Percentiles rank a stretch among this genome's conserved stretches.
Conservation (phyloP, 2,329 filamentous ascomycete species). For the Macrophomina tecta region DNA sequence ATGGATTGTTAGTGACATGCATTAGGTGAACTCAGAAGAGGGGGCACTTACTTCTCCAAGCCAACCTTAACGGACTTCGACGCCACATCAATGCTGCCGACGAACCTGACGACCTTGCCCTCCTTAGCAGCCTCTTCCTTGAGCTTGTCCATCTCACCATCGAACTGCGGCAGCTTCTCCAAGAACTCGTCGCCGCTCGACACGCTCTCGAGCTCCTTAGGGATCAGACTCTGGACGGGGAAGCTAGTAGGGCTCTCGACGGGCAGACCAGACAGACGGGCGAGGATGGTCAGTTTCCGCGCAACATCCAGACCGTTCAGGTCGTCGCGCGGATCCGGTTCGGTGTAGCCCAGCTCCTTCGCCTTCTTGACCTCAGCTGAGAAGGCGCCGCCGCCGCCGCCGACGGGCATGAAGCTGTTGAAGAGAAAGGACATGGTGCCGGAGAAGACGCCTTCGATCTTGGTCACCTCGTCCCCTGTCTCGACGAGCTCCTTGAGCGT, state of each 20-base stretch:
- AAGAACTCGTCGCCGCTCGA: slow-evolving; percentile 86
- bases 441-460: slow-evolving; percentile 96
- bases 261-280: slow-evolving; percentile 79
- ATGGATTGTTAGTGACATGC: background rate
- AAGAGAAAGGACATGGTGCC: slow-evolving; percentile 98
- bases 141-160: slow-evolving; percentile 85
- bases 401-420: slow-evolving; percentile 90
- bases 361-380: slow-evolving; percentile 90
- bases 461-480: slow-evolving; percentile 88
- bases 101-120: slow-evolving; percentile 92
- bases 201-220: slow-evolving; percentile 79
- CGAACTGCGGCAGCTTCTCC: slow-evolving; percentile 77
- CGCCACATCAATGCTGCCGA: slow-evolving; percentile 89
- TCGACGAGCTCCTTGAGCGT: slow-evolving; percentile 93
- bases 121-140: slow-evolving; percentile 85
- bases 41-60: slow-evolving; percentile 69
- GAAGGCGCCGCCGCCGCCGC: slow-evolving; percentile 79
- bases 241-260: slow-evolving; percentile 86
- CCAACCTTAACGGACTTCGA: slow-evolving; percentile 87
- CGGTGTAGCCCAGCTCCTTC: slow-evolving; percentile 90
- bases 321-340: slow-evolving; percentile 85
- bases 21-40: background rate
- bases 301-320: slow-evolving; percentile 89
- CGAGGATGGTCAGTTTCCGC: slow-evolving; percentile 94
- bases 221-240: slow-evolving; percentile 92